phyloP scores from a whole-genome alignment of 2,329 filamentous ascomycete species.

The Colletotrichum paranaense region DNA sequence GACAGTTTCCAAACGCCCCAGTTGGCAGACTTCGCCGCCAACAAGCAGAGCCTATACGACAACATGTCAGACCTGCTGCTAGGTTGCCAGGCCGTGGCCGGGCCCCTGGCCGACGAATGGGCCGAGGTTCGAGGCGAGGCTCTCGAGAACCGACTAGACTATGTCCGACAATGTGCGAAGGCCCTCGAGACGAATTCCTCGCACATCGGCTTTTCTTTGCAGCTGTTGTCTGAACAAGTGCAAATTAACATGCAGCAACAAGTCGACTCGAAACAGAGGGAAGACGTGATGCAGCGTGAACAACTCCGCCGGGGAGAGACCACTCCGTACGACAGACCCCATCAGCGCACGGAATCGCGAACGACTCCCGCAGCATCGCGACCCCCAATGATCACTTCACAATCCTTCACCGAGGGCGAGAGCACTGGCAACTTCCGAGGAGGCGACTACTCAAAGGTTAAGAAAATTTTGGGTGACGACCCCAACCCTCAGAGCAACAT shows the following conservation, averaged over 20 bases:
- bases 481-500: constrained; percentile 60
- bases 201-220: constrained; percentile 88
- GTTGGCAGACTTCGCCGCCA: constrained; percentile 84
- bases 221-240: constrained; percentile 86
- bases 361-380: constrained; percentile 47
- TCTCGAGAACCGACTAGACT: constrained; percentile 85
- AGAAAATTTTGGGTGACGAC: constrained; percentile 75
- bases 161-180: constrained; percentile 80
- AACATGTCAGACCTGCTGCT: constrained; percentile 90
- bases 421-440: constrained; percentile 65
- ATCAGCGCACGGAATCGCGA: constrained; percentile 68
- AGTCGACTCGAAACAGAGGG: constrained; percentile 53
- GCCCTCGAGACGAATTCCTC: constrained; percentile 88
- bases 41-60: constrained; percentile 95
- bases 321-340: constrained; percentile 65
- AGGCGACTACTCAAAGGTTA: constrained; percentile 72
- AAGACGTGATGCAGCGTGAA: constrained; percentile 60
- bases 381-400: constrained; percentile 63
- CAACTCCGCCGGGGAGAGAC: constrained; percentile 68
- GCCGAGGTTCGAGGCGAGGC: constrained; percentile 90
- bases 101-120: constrained; percentile 95
- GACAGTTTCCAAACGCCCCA: constrained; percentile 86
- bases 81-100: constrained; percentile 90
- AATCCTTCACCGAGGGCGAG: constrained; percentile 75
- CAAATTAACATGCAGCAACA: constrained; percentile 65